Conservation (phyloP, 805 yeast genomes). For the Pichia heedii region DNA sequence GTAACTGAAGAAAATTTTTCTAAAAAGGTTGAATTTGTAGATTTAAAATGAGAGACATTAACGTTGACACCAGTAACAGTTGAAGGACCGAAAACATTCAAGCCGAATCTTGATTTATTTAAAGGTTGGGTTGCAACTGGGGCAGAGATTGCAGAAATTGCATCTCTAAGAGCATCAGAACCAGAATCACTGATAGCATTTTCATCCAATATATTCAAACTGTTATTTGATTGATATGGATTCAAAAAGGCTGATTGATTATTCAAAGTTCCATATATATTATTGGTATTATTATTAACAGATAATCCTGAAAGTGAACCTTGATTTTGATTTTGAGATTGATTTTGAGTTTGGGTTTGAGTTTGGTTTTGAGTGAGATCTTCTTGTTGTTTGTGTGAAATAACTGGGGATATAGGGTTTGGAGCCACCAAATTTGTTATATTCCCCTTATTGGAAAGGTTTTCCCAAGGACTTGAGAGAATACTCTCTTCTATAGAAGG, state of each 20-base stretch:
- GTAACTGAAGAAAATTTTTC: constrained; percentile 58
- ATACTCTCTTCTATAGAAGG: constrained; percentile 21
- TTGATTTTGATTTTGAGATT: constrained; percentile 2
- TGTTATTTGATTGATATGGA: constrained; percentile 6
- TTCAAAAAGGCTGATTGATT: constrained; percentile 21
- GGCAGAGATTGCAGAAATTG: constrained; percentile 26
- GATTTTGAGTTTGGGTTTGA: constrained; percentile 25
- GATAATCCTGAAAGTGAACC: constrained; percentile 21
- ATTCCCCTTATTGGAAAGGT: constrained; percentile 16
- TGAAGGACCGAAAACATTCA: constrained; percentile 46
- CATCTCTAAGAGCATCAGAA: constrained; percentile 25
- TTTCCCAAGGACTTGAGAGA: constrained; percentile 24
- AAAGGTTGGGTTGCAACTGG: constrained; percentile 17
- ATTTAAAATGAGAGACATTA: constrained; percentile 23
- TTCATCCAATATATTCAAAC: constrained; percentile 17
- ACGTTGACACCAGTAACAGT: constrained; percentile 43
- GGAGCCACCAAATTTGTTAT: constrained; percentile 13
- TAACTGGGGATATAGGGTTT: constrained; percentile 12
- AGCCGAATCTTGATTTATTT: constrained; percentile 25
- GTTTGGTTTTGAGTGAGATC: too few species aligned
- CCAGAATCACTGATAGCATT: constrained; percentile 25
- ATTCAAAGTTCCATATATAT: constrained; percentile 14
- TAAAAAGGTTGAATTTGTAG: constrained; percentile 35
- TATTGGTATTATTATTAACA: constrained; percentile 8
- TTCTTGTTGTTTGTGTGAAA: constrained; percentile 8